Evolutionary conservation across 805 yeast genomes (phyloP).

Genomic region (Nakazawaea pomicola): DNA sequence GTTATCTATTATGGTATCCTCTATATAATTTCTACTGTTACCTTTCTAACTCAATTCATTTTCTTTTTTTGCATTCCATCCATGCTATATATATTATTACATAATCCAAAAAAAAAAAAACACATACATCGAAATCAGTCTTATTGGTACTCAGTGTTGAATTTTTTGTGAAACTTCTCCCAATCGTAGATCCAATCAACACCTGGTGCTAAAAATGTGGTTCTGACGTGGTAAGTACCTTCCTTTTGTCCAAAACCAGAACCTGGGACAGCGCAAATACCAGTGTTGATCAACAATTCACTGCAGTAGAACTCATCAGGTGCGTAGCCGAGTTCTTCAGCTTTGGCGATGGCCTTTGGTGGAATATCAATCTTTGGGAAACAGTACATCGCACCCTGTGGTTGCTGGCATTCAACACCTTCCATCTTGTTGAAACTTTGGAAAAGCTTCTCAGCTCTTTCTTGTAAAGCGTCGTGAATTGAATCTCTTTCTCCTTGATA

Average conservation of each 20-base stretch:
- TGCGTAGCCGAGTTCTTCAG: constrained; percentile 47
- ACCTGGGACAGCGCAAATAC: constrained; percentile 97
- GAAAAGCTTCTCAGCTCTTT: constrained; percentile 61
- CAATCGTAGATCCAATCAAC: constrained; percentile 79
- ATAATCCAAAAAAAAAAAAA: not conserved
- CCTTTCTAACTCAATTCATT: no score
- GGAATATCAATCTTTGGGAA: constrained; percentile 77
- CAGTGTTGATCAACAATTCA: constrained; percentile 78
- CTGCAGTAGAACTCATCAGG: constrained; percentile 91
- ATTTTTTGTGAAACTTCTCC: constrained; percentile 71
- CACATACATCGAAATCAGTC: constrained; percentile 11
- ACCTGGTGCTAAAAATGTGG: constrained; percentile 96
- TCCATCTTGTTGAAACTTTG: constrained; percentile 72
- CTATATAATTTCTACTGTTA: not conserved
- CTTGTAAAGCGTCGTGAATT: constrained; percentile 57
- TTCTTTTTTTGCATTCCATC: no score
- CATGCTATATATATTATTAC: no score
- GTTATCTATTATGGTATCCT: constrained; percentile 32
- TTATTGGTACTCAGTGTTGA: constrained; percentile 50
- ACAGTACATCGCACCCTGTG: constrained; percentile 97
- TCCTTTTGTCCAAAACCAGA: constrained; percentile 92
- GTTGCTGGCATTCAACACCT: constrained; percentile 80
- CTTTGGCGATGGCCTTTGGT: constrained; percentile 55
- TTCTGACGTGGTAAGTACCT: constrained; percentile 89
- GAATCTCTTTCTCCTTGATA: constrained; percentile 58